Percentiles rank a stretch among this genome's conserved stretches.
Conservation (phyloP, 2,329 filamentous ascomycete genomes). For the Pseudocercospora vitis region DNA sequence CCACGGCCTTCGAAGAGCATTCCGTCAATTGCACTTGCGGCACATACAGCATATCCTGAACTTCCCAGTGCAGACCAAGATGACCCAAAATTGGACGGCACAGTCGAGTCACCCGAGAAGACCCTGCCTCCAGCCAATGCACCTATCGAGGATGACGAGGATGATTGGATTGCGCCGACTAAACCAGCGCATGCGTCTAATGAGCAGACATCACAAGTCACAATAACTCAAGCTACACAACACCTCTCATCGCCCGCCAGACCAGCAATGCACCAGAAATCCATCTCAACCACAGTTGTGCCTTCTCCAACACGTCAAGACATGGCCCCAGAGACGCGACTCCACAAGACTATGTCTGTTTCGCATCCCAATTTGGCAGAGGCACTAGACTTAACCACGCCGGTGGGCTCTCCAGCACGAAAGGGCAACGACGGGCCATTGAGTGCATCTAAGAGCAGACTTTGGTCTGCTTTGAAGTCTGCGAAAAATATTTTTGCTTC, state of each 20-base stretch:
- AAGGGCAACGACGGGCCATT: conserved; percentile 71
- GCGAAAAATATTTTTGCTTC: conserved; percentile 84
- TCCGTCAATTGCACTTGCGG: conserved; percentile 30
- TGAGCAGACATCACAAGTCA: conserved; percentile 13
- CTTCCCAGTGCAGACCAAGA: conserved; percentile 35
- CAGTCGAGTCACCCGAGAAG: conserved; percentile 12
- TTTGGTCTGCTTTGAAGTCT: conserved; percentile 86
- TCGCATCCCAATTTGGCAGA: conserved; percentile 42
- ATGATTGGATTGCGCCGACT: conserved; percentile 59
- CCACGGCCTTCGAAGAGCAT: conserved; percentile 45
- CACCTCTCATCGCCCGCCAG: conserved; percentile 42
- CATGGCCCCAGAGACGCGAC: conserved; percentile 40
- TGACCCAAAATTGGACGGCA: conserved; percentile 9
- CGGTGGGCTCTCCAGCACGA: conserved; percentile 55
- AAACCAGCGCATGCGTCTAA: conserved; percentile 28
- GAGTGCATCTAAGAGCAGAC: conserved; percentile 87
- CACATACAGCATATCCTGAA: conserved; percentile 45
- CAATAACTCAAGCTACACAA: conserved; percentile 13
- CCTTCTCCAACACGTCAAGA: conserved; percentile 49
- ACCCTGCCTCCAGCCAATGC: conserved; percentile 25
- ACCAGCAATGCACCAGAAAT: conserved; percentile 38
- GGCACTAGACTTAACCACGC: conserved; percentile 52
- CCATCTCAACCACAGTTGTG: conserved; percentile 37
- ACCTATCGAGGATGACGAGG: conserved; percentile 51
- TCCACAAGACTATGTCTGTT: conserved; percentile 59